Evolutionary conservation across 73 alveolate genomes (phyloP).

Genomic region (Paramecium pentaurelia): DNA sequence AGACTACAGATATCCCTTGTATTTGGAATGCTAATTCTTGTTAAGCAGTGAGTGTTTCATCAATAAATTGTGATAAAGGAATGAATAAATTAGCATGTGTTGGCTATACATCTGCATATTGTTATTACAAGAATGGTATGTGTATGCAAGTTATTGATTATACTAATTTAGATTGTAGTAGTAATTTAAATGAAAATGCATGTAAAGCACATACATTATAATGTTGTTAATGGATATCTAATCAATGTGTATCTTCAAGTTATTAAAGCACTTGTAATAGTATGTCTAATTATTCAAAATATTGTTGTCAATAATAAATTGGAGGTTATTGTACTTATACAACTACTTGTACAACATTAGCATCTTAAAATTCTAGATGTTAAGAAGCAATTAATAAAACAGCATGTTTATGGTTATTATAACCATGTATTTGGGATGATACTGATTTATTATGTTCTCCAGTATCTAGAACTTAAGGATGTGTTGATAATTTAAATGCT

Average conservation of each 20-base stretch:
- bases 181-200: neutral
- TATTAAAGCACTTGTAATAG: neutral
- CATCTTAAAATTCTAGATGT: neutral
- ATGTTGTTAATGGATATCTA: neutral
- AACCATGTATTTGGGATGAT: neutral
- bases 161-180: neutral
- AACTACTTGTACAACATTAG: neutral
- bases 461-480: neutral
- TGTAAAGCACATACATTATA: neutral
- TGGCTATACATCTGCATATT: neutral
- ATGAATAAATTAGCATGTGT: constrained; percentile 11
- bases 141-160: neutral
- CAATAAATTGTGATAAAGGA: neutral
- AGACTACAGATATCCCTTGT: neutral
- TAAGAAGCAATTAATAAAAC: neutral
- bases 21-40: constrained; percentile 5
- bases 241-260: neutral
- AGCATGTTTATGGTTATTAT: neutral
- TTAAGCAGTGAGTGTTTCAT: neutral
- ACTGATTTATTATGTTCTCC: neutral
- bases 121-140: neutral
- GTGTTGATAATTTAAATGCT: neutral
- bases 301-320: neutral
- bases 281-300: neutral
- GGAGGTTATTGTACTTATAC: constrained; percentile 19